Evolutionary conservation across 306 rosid genomes (phyloP), one percentile per base, ranked within the genome.

Genomic region (Crotalaria pallida): DNA sequence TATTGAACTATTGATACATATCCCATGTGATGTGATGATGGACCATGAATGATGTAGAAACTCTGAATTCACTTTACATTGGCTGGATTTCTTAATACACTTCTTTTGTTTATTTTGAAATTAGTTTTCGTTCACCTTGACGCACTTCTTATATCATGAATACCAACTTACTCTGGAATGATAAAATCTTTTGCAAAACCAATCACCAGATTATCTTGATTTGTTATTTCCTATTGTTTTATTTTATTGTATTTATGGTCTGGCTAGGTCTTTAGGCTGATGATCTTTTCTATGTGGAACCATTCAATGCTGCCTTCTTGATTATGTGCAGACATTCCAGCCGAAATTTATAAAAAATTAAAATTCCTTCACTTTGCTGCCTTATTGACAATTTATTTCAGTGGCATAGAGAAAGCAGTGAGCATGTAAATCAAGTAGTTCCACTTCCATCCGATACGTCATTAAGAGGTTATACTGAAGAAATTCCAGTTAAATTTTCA

Each of bases 341-440:
- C 50, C 13, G 53, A 27, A 27, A 36, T 43, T 10, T 9, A 38
- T 0, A 38, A 1, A 10, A 1, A 38, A 0, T 34, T 38, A 13
- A 38, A 38, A 38, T 9, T 38, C 13, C 50, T 2, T 21, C 26
- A 11, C 33, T 23, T 11, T 82, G 59, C 77, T 79, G 84, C 63
- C 44, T 34, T 49, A 38, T 64, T 57, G 69, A 56, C 15, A 27
- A 49, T 67, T 74, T 47, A 19, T 82, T 60, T 66, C 79, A 87
- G 83, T 78, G 85, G 84, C 70, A 22, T 56, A 74, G 68, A 65
- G 84, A 69, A 50, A 59, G 48, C 51, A 77, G 55, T 16, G 83
- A 84, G 72, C 23, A 78, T 10, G 69, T 44, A 60, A 71, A 74
- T 83, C 88, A 73, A 55, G 84, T 79, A 57, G 71, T 76, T 58